Evolutionary conservation across 306 rosid genomes (phyloP).

Genomic region (Dalbergia cochinchinensis): DNA sequence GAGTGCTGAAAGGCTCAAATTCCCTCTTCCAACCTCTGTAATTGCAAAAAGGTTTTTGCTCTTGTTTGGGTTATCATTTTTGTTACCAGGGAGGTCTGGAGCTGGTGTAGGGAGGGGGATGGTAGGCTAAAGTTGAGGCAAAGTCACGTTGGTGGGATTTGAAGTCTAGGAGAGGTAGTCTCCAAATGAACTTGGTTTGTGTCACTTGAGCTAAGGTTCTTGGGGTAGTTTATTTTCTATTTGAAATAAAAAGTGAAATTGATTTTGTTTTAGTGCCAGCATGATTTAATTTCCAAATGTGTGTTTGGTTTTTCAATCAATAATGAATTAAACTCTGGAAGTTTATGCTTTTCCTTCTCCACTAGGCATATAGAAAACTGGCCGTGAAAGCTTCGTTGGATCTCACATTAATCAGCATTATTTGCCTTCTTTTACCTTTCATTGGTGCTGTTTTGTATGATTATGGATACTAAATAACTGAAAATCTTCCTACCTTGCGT

Average conservation of each 20-base stretch:
- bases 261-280: conserved; percentile 26
- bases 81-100: conserved; percentile 5
- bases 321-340: conserved; percentile 12
- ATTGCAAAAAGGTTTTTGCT: neutral
- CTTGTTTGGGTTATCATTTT: conserved; percentile 14
- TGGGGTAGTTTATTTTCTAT: conserved; percentile 8
- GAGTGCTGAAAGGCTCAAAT: conserved; percentile 3
- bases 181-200: neutral
- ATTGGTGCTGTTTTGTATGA: conserved; percentile 31
- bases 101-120: neutral
- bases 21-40: neutral
- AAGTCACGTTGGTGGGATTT: conserved; percentile 9
- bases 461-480: conserved; percentile 39
- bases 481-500: conserved; percentile 22
- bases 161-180: conserved; percentile 15
- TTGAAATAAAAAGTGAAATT: conserved; percentile 16
- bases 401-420: conserved; percentile 14
- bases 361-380: conserved; percentile 26
- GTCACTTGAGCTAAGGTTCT: conserved; percentile 11
- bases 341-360: conserved; percentile 34
- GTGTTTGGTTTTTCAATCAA: conserved; percentile 36
- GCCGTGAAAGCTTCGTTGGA: conserved; percentile 14
- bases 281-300: conserved; percentile 22
- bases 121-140: conserved; percentile 16
- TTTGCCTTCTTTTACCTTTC: conserved; percentile 25